Percentiles rank a stretch among this genome's conserved stretches.
These are phyloP conservation scores for Pseudoscleropodium purum DNA, from an alignment of 225 moss, liverwort and hornwort genomes.

Conservation along the genomic window DNA sequence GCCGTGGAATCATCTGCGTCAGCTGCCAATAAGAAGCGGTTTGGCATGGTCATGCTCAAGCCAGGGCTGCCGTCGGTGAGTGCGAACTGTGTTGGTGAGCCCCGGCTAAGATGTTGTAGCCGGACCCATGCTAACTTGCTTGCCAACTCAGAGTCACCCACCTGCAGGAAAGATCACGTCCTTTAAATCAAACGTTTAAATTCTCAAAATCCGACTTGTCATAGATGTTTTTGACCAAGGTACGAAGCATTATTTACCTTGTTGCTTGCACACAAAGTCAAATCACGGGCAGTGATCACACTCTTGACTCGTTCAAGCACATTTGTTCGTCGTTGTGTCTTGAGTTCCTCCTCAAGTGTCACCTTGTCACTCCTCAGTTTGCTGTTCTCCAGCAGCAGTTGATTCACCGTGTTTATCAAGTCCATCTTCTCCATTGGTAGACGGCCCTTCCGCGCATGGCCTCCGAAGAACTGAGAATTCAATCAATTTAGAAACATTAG, in stretches of 20 bases:
- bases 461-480: conserved; percentile 63
- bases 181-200: neutral
- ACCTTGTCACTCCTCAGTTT: conserved; percentile 80
- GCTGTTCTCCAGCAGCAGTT: conserved; percentile 72
- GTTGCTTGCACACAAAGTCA: conserved; percentile 79
- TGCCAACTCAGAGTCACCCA: conserved; percentile 89
- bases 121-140: conserved; percentile 73
- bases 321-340: conserved; percentile 63
- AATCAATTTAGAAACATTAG: neutral
- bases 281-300: conserved; percentile 69
- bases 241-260: conserved; percentile 31
- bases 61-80: conserved; percentile 17
- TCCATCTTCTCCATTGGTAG: conserved; percentile 89
- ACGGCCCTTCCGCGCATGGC: conserved; percentile 76
- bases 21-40: conserved; percentile 1
- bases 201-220: neutral
- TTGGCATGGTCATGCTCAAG: conserved; percentile 9
- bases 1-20: neutral
- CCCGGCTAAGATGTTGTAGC: conserved; percentile 58
- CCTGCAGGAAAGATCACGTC: conserved; percentile 20
- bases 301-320: conserved; percentile 71
- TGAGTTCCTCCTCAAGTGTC: conserved; percentile 77
- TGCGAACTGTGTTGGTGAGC: conserved; percentile 26
- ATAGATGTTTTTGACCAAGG: neutral
- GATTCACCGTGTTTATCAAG: conserved; percentile 90